A percentile compares a stretch with the other conserved stretches of the same genome.
Evolutionary conservation across 179 eudicot genomes (phyloP).

Genomic region (Silene noctiflora): DNA sequence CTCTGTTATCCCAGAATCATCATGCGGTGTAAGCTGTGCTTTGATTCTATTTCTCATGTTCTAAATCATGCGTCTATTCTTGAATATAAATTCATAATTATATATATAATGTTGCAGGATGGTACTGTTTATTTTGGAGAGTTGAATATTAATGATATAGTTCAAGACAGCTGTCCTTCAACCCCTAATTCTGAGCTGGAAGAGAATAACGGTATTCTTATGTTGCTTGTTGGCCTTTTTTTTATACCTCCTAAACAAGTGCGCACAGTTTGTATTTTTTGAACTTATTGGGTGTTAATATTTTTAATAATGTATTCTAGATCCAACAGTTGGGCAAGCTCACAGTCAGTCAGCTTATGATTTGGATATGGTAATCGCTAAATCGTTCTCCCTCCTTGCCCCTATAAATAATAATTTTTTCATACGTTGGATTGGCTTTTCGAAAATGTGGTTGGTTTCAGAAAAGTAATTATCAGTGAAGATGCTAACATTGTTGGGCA

Average conservation of each 20-base stretch:
- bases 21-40: conserved; percentile 41
- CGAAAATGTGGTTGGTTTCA: background rate
- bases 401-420: background rate
- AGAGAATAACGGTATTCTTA: conserved; percentile 35
- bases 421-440: background rate
- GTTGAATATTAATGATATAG: conserved; percentile 43
- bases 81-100: conserved; percentile 11
- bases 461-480: background rate
- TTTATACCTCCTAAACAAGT: conserved; percentile 7
- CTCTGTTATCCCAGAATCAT: conserved; percentile 42
- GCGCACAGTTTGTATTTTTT: background rate
- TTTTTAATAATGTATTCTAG: conserved; percentile 24
- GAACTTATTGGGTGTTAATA: conserved; percentile 17
- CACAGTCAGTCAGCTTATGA: conserved; percentile 14
- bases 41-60: conserved; percentile 7
- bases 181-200: conserved; percentile 34
- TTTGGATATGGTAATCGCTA: conserved; percentile 30
- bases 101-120: conserved; percentile 42
- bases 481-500: background rate
- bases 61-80: background rate
- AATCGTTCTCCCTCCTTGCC: background rate
- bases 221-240: background rate
- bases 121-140: conserved; percentile 36
- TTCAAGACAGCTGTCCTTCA: conserved; percentile 39
- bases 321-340: conserved; percentile 26